Conservation (phyloP, 768 basidiomycete genomes). For the Lentinula guzmanii region DNA sequence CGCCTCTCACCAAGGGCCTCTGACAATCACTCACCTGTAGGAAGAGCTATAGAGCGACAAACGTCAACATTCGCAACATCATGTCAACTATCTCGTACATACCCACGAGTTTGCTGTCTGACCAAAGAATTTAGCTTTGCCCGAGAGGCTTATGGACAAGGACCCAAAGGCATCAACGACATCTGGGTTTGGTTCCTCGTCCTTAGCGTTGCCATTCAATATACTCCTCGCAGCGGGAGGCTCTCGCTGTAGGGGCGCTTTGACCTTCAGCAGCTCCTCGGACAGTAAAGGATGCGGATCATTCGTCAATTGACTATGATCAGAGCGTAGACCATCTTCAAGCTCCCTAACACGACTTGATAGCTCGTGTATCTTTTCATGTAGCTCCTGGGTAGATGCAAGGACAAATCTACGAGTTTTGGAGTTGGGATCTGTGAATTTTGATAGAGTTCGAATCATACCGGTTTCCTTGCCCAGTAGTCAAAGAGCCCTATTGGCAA, state of each 20-base stretch:
- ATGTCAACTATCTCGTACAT: slow-evolving; percentile 15
- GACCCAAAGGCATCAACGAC: slow-evolving; percentile 79
- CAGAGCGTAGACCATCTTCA: slow-evolving; percentile 60
- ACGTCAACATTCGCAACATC: neutral
- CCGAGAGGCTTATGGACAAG: slow-evolving; percentile 64
- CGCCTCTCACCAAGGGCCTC: neutral
- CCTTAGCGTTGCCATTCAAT: slow-evolving; percentile 35
- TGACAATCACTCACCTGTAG: slow-evolving; percentile 48
- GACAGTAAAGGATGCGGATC: slow-evolving; percentile 63
- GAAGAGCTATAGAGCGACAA: slow-evolving; percentile 49
- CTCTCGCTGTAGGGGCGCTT: slow-evolving; percentile 72
- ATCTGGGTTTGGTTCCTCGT: slow-evolving; percentile 61
- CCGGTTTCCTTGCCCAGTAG: slow-evolving; percentile 81
- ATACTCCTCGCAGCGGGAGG: slow-evolving; percentile 35
- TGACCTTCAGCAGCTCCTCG: slow-evolving; percentile 70
- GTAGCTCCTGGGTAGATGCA: slow-evolving; percentile 74
- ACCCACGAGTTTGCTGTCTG: slow-evolving; percentile 77
- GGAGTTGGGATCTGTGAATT: slow-evolving; percentile 1
- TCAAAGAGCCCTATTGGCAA: slow-evolving; percentile 54
- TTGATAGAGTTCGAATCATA: slow-evolving; percentile 19
- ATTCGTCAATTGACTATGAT: slow-evolving; percentile 51
- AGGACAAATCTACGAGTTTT: slow-evolving; percentile 58
- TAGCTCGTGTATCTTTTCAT: slow-evolving; percentile 76
- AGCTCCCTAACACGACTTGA: slow-evolving; percentile 70
- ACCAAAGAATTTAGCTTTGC: slow-evolving; percentile 71